phyloP scores from a whole-genome alignment of 805 yeast genomes.

The Scheffersomyces stipitis region DNA sequence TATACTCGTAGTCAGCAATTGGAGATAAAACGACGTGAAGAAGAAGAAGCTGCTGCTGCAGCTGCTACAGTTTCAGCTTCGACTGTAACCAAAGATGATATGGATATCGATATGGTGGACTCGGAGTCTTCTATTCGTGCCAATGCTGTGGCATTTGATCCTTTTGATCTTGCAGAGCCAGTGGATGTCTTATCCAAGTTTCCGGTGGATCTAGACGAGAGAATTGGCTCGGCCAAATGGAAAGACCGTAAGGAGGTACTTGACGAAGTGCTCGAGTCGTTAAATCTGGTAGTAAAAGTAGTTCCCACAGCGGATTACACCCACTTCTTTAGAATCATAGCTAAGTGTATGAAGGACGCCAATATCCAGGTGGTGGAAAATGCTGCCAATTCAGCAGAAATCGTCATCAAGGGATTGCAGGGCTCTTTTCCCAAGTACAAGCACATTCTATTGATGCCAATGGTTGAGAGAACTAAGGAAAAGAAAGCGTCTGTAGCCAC shows the following conservation, averaged over 20 bases:
- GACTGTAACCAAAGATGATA: constrained; percentile 4
- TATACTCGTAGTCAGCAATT: constrained; percentile 53
- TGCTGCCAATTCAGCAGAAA: constrained; percentile 66
- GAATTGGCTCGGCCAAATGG: constrained; percentile 73
- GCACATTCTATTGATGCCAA: constrained; percentile 51
- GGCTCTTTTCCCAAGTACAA: constrained; percentile 55
- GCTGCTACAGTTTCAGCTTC: constrained; percentile 9
- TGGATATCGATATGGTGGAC: constrained; percentile 31
- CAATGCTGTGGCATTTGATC: constrained; percentile 43
- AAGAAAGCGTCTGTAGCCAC: constrained; percentile 77
- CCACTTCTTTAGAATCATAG: constrained; percentile 58
- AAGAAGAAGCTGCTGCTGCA: constrained; percentile 11
- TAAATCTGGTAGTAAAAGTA: constrained; percentile 55
- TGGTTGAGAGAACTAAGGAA: constrained; percentile 84
- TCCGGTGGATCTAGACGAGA: constrained; percentile 59
- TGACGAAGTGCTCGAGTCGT: constrained; percentile 54
- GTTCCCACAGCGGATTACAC: constrained; percentile 62
- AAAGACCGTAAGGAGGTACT: constrained; percentile 86
- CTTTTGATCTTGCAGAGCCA: constrained; percentile 70
- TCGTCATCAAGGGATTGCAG: constrained; percentile 66
- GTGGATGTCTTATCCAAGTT: constrained; percentile 64
- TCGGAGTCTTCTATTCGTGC: constrained; percentile 15
- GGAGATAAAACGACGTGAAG: constrained; percentile 28
- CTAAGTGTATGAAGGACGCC: constrained; percentile 82
- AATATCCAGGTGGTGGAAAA: constrained; percentile 82